Conservation (phyloP, 108 stramenopile species). For the Schizochytrium sp. region DNA sequence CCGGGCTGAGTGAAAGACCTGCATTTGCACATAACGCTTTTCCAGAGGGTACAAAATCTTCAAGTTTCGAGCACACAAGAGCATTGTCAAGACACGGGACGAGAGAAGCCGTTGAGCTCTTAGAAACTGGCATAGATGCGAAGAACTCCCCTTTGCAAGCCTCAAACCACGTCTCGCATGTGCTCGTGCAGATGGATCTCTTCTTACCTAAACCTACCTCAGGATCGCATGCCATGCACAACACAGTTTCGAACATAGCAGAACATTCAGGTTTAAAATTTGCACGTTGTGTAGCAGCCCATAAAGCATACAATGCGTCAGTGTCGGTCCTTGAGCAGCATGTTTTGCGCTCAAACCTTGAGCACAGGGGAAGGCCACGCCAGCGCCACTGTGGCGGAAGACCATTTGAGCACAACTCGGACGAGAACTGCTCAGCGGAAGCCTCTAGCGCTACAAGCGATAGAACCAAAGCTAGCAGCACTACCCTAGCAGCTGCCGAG, state of each 20-base stretch:
- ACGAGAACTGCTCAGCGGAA: background rate
- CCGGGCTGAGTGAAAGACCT: background rate
- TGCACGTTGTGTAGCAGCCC: background rate
- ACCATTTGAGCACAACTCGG: background rate
- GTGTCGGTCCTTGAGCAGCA: constrained; percentile 45
- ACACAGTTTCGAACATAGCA: background rate
- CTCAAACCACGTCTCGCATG: constrained; percentile 54
- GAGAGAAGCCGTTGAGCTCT: background rate
- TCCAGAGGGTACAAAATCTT: constrained; percentile 30
- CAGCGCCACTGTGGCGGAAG: background rate
- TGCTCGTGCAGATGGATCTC: background rate
- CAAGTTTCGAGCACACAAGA: constrained; percentile 31
- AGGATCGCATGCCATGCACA: constrained; percentile 38
- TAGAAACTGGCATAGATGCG: background rate
- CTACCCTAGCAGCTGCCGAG: background rate
- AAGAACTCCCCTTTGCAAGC: constrained; percentile 60
- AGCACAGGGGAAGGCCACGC: constrained; percentile 20
- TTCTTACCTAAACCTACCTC: background rate
- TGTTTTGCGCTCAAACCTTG: constrained; percentile 20
- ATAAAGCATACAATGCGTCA: background rate
- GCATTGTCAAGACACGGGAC: background rate
- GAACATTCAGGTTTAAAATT: background rate
- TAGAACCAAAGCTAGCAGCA: background rate
- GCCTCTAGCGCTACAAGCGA: background rate
- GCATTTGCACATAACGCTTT: background rate